Conservation (phyloP, 139 green algal genomes). For the Pseudopediastrum boryanum region DNA sequence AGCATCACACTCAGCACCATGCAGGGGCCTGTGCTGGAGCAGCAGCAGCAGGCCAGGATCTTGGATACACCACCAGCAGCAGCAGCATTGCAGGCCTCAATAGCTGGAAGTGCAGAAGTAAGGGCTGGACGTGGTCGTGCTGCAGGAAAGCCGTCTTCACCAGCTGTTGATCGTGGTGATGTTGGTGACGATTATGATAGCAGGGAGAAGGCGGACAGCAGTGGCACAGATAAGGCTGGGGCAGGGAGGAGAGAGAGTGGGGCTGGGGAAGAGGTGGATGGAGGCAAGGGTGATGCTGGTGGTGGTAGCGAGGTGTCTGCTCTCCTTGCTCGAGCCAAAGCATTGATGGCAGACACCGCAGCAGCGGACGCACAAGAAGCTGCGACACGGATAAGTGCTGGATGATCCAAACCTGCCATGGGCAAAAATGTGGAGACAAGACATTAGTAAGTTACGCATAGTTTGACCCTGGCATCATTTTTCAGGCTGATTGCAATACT, state of each 20-base stretch:
- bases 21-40: constrained; percentile 7
- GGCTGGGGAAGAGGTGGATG: neutral
- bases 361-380: neutral
- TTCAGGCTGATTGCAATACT: too few relatives aligned
- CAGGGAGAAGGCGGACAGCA: too few relatives aligned
- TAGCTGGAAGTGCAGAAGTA: neutral
- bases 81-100: neutral
- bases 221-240: too few relatives aligned
- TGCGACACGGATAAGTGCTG: neutral
- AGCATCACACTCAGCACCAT: neutral
- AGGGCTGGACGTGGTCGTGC: neutral
- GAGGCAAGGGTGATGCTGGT: neutral
- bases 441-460: too few relatives aligned
- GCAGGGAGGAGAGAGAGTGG: too few relatives aligned
- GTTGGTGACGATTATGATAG: neutral
- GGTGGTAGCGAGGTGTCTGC: neutral
- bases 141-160: neutral
- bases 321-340: constrained; percentile 2
- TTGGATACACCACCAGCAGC: neutral
- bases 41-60: neutral
- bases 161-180: neutral
- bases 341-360: constrained; percentile 21
- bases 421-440: too few relatives aligned
- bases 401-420: too few relatives aligned
- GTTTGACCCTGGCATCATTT: too few relatives aligned